Evolutionary conservation across 371 early-diverging fungal genomes (phyloP).

Genomic region (Actinomucor elegans): DNA sequence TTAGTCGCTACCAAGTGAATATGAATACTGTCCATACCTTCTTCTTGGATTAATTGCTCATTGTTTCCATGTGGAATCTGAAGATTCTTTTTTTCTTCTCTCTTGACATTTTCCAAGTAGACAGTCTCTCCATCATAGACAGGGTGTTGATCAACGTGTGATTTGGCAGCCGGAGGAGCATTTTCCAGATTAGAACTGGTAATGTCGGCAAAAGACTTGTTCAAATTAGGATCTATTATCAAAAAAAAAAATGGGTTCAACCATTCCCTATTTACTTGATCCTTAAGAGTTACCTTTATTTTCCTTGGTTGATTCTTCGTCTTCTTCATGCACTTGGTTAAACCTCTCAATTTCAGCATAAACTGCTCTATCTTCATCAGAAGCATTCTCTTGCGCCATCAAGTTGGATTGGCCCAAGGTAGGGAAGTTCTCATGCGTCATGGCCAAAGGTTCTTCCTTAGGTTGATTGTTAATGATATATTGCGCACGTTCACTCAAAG

Average conservation of each 20-base stretch:
- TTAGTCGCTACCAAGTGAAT: not conserved
- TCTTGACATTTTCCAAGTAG: constrained; percentile 20
- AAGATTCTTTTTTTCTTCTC: constrained; percentile 32
- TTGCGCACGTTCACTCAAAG: constrained; percentile 23
- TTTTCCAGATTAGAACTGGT: constrained; percentile 35
- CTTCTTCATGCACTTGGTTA: constrained; percentile 15
- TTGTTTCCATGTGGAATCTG: constrained; percentile 20
- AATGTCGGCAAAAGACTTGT: constrained; percentile 37
- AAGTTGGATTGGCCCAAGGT: constrained; percentile 30
- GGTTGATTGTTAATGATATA: constrained; percentile 12
- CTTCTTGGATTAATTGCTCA: constrained; percentile 20
- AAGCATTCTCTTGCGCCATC: constrained; percentile 28
- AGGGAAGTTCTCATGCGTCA: constrained; percentile 40
- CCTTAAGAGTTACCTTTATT: not conserved
- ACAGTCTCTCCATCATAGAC: constrained; percentile 41
- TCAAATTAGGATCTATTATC: constrained; percentile 2
- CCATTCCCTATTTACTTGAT: too few species aligned
- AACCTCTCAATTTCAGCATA: constrained; percentile 34
- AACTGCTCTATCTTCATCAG: constrained; percentile 22
- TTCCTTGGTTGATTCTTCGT: constrained; percentile 1
- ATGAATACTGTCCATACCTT: constrained; percentile 12
- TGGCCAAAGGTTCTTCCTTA: constrained; percentile 10
- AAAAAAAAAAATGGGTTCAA: not conserved
- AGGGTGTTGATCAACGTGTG: constrained; percentile 29
- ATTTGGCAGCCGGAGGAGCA: constrained; percentile 41